Base-by-base conservation (phyloP, 306 rosid species). In the Dalbergia cultrata region DNA sequence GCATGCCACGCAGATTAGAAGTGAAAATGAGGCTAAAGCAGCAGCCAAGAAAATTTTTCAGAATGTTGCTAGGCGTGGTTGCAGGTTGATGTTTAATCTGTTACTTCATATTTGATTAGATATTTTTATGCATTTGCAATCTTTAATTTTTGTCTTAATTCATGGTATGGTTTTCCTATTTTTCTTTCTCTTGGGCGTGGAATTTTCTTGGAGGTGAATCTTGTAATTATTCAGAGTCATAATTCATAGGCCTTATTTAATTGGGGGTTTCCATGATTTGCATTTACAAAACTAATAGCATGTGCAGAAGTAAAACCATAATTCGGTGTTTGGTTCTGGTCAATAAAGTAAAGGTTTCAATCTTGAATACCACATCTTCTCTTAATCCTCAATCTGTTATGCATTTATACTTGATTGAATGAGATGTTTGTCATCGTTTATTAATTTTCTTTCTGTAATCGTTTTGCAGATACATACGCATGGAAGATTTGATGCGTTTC, bases 31-130 rank as follows among this genome's bases (percentile, higher is more conserved):
- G 87, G 97, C 98, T 1, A 90, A 90, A 87, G 87, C 88, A 14
- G 97, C 97, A 0, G 97, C 98, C 0, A 92, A 90, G 86, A 92
- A 90, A 84, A 90, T 94, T 63, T 94, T 94, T 78, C 90, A 80
- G 35, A 94, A 92, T 60, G 98, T 94, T 61, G 96, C 98, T 81
- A 77, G 88, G 84, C 91, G 60, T 2, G 92, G 94, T 3, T 81
- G 86, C 78, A 92, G 86, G 98, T 94, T 84, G 34, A 87, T 70
- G 75, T 31, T 69, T 52, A 5, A 56, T 66, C 3, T 52, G 6
- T 83, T 61, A 35, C 43, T 53, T 31, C 63, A n/a, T 33, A 37
- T 45, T 14, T 43, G n/a, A 18, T 10, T 34, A 39, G 21, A 13
- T 75, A 5, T 5, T 68, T 47, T 21, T 60, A 26, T 72, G 61